Base-by-base conservation (phyloP, 75 land plant genomes). In the Azolla pinnata region DNA sequence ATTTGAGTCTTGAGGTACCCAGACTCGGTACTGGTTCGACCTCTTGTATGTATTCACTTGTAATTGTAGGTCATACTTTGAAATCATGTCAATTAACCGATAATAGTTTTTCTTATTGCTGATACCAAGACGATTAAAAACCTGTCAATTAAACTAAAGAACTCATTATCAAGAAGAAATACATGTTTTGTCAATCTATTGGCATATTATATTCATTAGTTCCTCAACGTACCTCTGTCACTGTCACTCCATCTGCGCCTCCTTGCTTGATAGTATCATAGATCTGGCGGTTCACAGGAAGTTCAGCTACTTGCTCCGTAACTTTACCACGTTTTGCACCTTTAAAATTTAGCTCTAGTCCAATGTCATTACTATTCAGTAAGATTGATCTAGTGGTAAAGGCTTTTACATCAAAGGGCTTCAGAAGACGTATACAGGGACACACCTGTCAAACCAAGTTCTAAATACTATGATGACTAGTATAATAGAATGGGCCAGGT, bases 221-320 rank as follows among this genome's bases (percentile, higher is more conserved):
- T 16, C 12, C 12, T 44, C 23, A 42, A 61, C 10, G 49, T 19
- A 82, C 98, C 81, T 83, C 85, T 48, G 66, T 62, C 50, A 81
- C 55, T 27, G 81, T 67, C 57, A 86, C 44, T 54, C 99, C 99
- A 29, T 79, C 79, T 42, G 75, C 57, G 48, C 96, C 90, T 60
- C 33, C 77, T 54, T 74, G 68, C 49, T 81, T 81, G 79, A 89
- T 63, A 56, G 86, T 68, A 48, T 95, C 89, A 77, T 81, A 85
- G 20, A 93, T 85, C 65, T 86, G 87, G 42, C 74, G 82, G 34
- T 85, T 85, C 44, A 88, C 54, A 14, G 87, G 79, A 62, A 83
- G 81, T 57, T 93, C 98, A 29, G 81, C 70, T 54, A 84, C 69
- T 57, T 85, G 93, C 0, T 92, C 81, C 42, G 79, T 83, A 0